Evolutionary conservation across 768 basidiomycete genomes (phyloP).

Genomic region (Auriscalpium vulgare): DNA sequence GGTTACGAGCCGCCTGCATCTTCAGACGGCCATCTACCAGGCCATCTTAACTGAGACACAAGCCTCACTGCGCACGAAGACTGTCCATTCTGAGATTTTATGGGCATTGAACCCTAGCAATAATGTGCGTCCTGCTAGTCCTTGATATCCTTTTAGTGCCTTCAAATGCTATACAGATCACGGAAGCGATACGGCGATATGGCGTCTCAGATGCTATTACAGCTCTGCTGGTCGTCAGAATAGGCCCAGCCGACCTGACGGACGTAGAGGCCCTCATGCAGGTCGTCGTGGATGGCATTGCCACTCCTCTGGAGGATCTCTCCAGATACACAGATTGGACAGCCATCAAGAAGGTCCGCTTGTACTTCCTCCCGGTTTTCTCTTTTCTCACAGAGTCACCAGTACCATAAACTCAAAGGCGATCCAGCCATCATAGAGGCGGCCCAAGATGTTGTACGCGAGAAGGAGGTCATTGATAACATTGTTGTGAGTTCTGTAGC

Average conservation of each 20-base stretch:
- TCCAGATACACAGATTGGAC: constrained; percentile 58
- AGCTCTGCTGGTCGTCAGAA: constrained; percentile 64
- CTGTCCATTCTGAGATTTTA: constrained; percentile 87
- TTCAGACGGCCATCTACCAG: constrained; percentile 80
- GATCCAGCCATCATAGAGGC: constrained; percentile 36
- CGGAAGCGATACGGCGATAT: constrained; percentile 80
- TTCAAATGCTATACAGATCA: constrained; percentile 48
- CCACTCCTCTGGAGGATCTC: constrained; percentile 40
- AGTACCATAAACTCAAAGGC: constrained; percentile 66
- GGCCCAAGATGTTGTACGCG: constrained; percentile 26
- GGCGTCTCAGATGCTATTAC: constrained; percentile 65
- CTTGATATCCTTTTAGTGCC: background rate
- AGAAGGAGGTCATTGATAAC: constrained; percentile 42
- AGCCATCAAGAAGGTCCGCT: constrained; percentile 61
- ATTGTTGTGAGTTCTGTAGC: constrained; percentile 76
- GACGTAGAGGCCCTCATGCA: constrained; percentile 49
- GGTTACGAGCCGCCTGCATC: constrained; percentile 76
- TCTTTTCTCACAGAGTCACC: constrained; percentile 32
- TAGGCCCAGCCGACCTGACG: constrained; percentile 35
- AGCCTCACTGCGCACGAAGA: constrained; percentile 65
- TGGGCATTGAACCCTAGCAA: constrained; percentile 81
- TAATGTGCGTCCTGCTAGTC: constrained; percentile 45
- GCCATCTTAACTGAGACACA: constrained; percentile 64
- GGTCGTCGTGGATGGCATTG: constrained; percentile 48
- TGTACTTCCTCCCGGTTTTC: constrained; percentile 5